Evolutionary conservation across 257 asterid genomes (phyloP).

Genomic region (Salvia hispanica): DNA sequence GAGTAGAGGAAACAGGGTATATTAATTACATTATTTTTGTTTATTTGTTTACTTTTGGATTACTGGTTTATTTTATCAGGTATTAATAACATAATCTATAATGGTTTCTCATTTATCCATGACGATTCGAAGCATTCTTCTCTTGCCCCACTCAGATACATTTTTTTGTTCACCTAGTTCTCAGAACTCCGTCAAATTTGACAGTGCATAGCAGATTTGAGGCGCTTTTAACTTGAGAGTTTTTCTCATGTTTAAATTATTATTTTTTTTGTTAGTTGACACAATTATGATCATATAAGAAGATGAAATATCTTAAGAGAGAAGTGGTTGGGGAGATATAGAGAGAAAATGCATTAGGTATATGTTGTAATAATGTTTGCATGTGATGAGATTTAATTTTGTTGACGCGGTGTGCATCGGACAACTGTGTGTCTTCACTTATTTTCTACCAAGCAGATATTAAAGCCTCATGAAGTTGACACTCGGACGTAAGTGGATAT

Average conservation of each 20-base stretch:
- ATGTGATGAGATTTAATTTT: conserved; percentile 47
- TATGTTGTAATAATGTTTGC: conserved; percentile 37
- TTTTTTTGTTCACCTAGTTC: too few relatives aligned
- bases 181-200: too few relatives aligned
- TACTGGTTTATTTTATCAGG: too few relatives aligned
- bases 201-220: too few relatives aligned
- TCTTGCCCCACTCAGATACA: too few relatives aligned
- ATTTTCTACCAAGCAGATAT: conserved; percentile 21
- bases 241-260: not conserved
- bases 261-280: not conserved
- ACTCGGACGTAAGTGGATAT: not conserved
- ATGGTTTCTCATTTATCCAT: too few relatives aligned
- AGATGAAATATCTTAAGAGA: conserved; percentile 2
- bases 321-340: conserved; percentile 47
- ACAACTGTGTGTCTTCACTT: conserved; percentile 29
- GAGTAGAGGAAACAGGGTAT: not conserved
- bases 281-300: conserved; percentile 21
- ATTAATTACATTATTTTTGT: not conserved
- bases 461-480: conserved; percentile 32
- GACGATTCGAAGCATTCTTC: too few relatives aligned
- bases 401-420: conserved; percentile 30
- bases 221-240: too few relatives aligned
- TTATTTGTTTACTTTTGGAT: not conserved
- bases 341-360: conserved; percentile 32
- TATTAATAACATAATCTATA: too few relatives aligned